Evolutionary conservation across 805 yeast species (phyloP), one percentile per base, ranked within the genome.

Genomic region (Suhomyces emberorum): DNA sequence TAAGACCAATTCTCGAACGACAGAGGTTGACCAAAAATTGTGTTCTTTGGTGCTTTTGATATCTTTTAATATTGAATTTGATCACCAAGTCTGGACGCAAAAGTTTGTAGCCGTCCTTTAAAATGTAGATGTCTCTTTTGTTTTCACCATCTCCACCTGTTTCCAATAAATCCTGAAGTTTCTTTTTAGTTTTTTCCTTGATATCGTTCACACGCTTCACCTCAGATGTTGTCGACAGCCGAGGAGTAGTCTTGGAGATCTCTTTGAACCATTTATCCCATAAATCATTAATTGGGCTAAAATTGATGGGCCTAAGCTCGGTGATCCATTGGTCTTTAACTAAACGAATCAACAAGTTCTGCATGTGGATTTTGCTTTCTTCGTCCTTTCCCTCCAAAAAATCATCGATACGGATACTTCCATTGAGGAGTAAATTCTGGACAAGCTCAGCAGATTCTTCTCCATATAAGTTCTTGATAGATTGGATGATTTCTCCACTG

Each of bases 401-500:
- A 43, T 83, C 87, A 3, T 63, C 57, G 2, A 77, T 63, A 4
- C 78, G 71, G 37, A 88, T 54, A 48, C 80, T 79, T 0, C 96
- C 96, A 36, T 77, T 63, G 4, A 77, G 71, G n/a, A 86, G 55
- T 29, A 88, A 62, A 49, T 83, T 83, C 49, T 82, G 88, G 9
- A 85, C 65, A 15, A 85, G 73, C 35, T 77, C 78, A 2, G 84
- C 79, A n/a, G 53, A 48, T 10, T 61, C 61, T 15, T 61, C 63
- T 11, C 76, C 71, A 41, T 70, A 74, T 5, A 47, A 41, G n/a
- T 59, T 54, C 38, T 74, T 70, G 31, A 83, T 69, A 41, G 68
- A 69, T 33, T 72, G 57, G 21, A 88, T 68, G 41, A 88, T 78
- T 36, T 83, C 85, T 28, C 95, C 97, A 6, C 88, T 69, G 58